These are phyloP conservation scores for Petunia secreta DNA, from an alignment of 257 asterid species.

Conservation along the genomic window DNA sequence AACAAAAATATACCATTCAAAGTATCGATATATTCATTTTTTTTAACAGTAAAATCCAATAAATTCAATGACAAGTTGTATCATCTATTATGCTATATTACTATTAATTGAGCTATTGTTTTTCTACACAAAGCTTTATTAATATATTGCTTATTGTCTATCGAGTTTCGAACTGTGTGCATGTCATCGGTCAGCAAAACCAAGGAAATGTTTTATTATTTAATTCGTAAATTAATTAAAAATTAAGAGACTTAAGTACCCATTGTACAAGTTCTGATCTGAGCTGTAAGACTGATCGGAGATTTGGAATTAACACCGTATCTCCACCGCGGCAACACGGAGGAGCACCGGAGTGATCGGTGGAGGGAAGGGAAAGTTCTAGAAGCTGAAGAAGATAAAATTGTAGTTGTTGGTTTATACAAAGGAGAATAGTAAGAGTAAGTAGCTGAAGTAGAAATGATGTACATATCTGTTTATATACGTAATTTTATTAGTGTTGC, in stretches of 20 bases:
- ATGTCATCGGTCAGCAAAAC: not conserved
- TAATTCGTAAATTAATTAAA: not conserved
- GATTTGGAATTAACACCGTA: slow-evolving; percentile 33
- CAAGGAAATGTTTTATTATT: not conserved
- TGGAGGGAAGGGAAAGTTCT: not conserved
- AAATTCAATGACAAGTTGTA: not conserved
- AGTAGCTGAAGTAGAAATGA: not conserved
- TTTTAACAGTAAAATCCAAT: not conserved
- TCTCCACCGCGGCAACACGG: slow-evolving; percentile 38
- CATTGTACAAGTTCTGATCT: slow-evolving; percentile 50
- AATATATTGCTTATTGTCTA: not conserved
- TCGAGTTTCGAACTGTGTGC: not conserved
- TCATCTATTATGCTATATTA: not conserved
- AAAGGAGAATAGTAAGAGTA: not conserved
- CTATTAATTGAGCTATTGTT: not conserved
- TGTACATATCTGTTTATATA: not conserved
- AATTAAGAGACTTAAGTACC: slow-evolving; percentile 29
- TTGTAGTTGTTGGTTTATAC: no score
- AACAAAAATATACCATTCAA: not conserved
- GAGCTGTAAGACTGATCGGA: slow-evolving; percentile 25
- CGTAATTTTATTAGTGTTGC: not conserved
- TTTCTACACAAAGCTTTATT: not conserved
- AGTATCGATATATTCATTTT: not conserved
- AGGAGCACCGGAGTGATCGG: slow-evolving; percentile 50
- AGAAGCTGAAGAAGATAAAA: not conserved